phyloP scores from a whole-genome alignment of 2,329 filamentous ascomycete species.

The Colletotrichum lindemuthianum region DNA sequence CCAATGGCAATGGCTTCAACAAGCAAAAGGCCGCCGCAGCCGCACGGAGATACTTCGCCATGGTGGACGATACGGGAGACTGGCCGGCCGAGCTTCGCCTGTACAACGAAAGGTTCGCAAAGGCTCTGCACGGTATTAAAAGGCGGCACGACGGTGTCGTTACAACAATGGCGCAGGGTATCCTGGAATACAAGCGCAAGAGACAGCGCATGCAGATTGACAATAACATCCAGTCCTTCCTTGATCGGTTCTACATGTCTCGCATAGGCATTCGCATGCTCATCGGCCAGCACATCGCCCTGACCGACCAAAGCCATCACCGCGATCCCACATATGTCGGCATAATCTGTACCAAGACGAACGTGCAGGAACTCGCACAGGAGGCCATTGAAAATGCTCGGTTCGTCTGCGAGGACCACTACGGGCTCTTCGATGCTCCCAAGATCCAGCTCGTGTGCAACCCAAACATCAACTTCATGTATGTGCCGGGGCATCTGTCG shows the following conservation, averaged over 20 bases:
- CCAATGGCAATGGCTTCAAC: constrained; percentile 56
- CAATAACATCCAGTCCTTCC: constrained; percentile 94
- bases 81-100: constrained; percentile 96
- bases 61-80: constrained; percentile 85
- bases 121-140: constrained; percentile 93
- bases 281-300: constrained; percentile 96
- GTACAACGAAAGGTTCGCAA: constrained; percentile 91
- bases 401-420: constrained; percentile 99
- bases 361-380: constrained; percentile 91
- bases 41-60: constrained; percentile 85
- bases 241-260: constrained; percentile 99
- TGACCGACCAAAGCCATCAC: constrained; percentile 91
- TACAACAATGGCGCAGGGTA: constrained; percentile 97
- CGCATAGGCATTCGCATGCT: constrained; percentile 99
- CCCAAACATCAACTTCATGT: constrained; percentile 97
- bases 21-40: constrained; percentile 61
- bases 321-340: constrained; percentile 95
- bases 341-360: constrained; percentile 99
- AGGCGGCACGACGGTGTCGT: constrained; percentile 95
- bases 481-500: constrained; percentile 96
- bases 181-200: constrained; percentile 96
- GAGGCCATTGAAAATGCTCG: constrained; percentile 98
- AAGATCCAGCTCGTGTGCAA: constrained; percentile 97
- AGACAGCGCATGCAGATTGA: constrained; percentile 98
- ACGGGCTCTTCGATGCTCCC: constrained; percentile 95